These are phyloP conservation scores for Chlorella sorokiniana DNA, from an alignment of 139 green algal genomes.

Conservation along the genomic window DNA sequence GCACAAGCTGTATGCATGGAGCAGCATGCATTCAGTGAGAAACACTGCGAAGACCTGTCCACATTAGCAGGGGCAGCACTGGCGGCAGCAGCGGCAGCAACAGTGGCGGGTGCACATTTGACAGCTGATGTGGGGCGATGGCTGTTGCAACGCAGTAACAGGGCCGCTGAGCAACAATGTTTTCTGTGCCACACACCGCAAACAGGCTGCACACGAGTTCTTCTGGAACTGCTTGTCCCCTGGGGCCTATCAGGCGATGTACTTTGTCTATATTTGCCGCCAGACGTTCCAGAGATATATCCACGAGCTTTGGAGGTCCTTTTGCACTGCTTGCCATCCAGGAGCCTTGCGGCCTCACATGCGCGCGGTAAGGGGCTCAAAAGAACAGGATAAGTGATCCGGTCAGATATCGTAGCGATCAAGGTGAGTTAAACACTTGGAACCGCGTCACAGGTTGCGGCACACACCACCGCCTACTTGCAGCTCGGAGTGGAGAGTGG, in stretches of 20 bases:
- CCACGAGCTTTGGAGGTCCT: neutral
- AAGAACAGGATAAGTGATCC: too few relatives aligned
- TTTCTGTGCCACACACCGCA: too few relatives aligned
- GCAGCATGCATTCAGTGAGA: neutral
- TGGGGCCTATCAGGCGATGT: neutral
- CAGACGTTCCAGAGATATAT: neutral
- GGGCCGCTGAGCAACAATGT: too few relatives aligned
- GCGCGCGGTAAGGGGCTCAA: too few relatives aligned
- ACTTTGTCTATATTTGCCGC: neutral
- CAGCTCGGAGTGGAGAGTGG: conserved; percentile 30
- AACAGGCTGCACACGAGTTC: neutral
- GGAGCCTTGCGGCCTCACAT: too few relatives aligned
- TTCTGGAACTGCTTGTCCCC: neutral
- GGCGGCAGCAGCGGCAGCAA: neutral
- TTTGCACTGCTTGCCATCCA: neutral
- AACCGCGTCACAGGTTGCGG: too few relatives aligned
- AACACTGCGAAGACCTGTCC: neutral
- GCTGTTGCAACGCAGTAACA: too few relatives aligned
- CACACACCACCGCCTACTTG: too few relatives aligned
- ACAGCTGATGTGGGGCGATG: neutral
- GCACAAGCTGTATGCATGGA: neutral
- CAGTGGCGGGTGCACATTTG: neutral
- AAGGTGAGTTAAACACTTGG: too few relatives aligned
- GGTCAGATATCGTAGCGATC: too few relatives aligned
- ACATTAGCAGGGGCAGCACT: neutral